phyloP scores from a whole-genome alignment of 129 eudicot species.

The Dittrichia graveolens region DNA sequence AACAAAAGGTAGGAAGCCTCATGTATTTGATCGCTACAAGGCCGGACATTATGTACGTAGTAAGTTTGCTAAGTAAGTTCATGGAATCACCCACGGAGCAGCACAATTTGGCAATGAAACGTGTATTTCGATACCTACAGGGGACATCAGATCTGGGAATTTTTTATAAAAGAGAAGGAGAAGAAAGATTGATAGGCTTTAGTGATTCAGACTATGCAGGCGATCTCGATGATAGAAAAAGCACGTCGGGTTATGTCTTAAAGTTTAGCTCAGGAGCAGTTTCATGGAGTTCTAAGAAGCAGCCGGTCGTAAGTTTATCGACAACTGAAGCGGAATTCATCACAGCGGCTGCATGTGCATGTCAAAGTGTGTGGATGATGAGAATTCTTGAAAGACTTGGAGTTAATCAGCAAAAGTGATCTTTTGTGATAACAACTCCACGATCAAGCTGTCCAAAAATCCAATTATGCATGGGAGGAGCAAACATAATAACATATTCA shows the following conservation, averaged over 20 bases:
- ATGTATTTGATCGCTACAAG: constrained; percentile 13
- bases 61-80: constrained; percentile 17
- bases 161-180: too few species aligned
- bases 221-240: too few species aligned
- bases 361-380: constrained; percentile 17
- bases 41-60: constrained; percentile 3
- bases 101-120: too few species aligned
- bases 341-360: neutral
- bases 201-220: too few species aligned
- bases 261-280: too few species aligned
- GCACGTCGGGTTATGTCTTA: too few species aligned
- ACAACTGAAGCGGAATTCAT: constrained; percentile 10
- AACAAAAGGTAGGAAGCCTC: constrained; percentile 11
- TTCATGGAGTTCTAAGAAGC: constrained; percentile 13
- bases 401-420: neutral
- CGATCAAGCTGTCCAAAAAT: neutral
- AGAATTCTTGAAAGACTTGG: neutral
- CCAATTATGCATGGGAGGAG: constrained; percentile 6
- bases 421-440: neutral
- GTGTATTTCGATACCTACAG: too few species aligned
- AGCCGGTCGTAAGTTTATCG: neutral
- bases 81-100: neutral
- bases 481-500: neutral
- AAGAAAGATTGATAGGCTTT: too few species aligned
- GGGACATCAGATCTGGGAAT: too few species aligned